phyloP scores from a whole-genome alignment of 768 basidiomycete species.

The Calocera viscosa region DNA sequence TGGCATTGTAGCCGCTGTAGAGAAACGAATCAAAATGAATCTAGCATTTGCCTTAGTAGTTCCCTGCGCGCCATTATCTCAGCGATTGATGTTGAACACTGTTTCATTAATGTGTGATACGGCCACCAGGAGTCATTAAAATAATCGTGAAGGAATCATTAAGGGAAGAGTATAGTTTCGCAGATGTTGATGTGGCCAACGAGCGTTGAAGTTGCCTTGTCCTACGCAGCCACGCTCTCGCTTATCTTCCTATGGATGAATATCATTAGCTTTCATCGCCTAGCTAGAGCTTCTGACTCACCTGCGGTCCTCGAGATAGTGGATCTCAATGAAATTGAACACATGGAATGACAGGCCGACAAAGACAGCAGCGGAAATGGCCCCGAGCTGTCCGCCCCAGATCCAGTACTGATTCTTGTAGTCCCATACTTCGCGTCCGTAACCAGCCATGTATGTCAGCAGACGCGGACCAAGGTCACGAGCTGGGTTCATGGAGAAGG shows the following conservation, averaged over 20 bases:
- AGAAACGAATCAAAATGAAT: conserved; percentile 1
- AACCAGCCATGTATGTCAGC: conserved; percentile 3
- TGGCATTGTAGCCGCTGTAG: neutral
- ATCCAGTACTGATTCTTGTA: conserved; percentile 11
- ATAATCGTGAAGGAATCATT: too few relatives aligned
- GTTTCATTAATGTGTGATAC: neutral
- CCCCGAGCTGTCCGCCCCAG: conserved; percentile 7
- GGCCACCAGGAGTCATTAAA: too few relatives aligned
- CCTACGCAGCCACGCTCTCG: neutral
- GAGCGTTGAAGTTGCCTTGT: too few relatives aligned
- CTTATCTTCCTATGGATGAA: neutral
- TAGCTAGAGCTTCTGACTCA: neutral
- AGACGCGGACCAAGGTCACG: conserved; percentile 10
- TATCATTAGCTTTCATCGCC: neutral
- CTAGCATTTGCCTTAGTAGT: neutral
- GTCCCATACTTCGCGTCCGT: conserved; percentile 11
- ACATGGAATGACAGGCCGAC: conserved; percentile 11
- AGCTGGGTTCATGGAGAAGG: conserved; percentile 12
- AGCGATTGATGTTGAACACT: neutral
- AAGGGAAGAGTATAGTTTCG: too few relatives aligned
- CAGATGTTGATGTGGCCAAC: too few relatives aligned
- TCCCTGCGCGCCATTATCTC: neutral
- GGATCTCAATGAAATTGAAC: neutral
- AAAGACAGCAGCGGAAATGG: conserved; percentile 12
- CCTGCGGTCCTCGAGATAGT: neutral